Percentiles rank a stretch among this genome's conserved stretches.
These are phyloP conservation scores for Knoxdaviesia capensis DNA, from an alignment of 2,329 filamentous ascomycete species.

Conservation along the genomic window DNA sequence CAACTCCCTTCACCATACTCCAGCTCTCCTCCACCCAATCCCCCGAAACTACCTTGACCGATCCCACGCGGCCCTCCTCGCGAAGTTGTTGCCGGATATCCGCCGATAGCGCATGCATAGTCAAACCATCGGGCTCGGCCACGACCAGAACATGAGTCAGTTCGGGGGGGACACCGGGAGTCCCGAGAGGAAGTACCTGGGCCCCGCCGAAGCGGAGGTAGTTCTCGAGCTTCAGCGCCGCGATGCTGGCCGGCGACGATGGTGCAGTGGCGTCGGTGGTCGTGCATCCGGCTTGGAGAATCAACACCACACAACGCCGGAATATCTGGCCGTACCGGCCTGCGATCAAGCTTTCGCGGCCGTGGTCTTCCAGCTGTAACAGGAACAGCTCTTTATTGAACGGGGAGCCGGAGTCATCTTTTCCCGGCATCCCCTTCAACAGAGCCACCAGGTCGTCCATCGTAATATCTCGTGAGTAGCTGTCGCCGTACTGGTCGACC, in stretches of 20 bases:
- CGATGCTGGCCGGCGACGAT: constrained; percentile 13
- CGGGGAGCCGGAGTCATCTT: constrained; percentile 14
- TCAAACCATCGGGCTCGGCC: constrained; percentile 3
- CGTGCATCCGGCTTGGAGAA: constrained; percentile 12
- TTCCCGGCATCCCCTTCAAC: constrained; percentile 27
- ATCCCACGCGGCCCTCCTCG: no score
- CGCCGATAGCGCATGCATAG: no score
- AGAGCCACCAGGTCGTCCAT: constrained; percentile 39
- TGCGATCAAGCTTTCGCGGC: constrained; percentile 24
- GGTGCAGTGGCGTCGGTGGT: constrained; percentile 2
- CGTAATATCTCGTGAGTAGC: constrained; percentile 52
- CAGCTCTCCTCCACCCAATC: constrained; percentile 68
- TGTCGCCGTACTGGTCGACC: constrained; percentile 64
- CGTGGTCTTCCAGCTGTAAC: constrained; percentile 32
- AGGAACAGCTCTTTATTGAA: constrained; percentile 28
- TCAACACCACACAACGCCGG: constrained; percentile 20
- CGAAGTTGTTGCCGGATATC: no score
- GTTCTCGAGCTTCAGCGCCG: constrained; percentile 23
- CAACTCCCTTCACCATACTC: constrained; percentile 27
- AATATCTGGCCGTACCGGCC: constrained; percentile 32
- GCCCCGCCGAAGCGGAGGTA: constrained; percentile 54
- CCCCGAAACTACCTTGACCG: constrained; percentile 31
- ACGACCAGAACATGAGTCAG: constrained; percentile 55
- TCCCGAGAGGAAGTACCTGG: constrained; percentile 20
- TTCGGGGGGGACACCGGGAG: constrained; percentile 20